A percentile compares a stretch with the other conserved stretches of the same genome.
Evolutionary conservation across 2,329 filamentous ascomycete genomes (phyloP).

Genomic region (Chaetomium sp.): DNA sequence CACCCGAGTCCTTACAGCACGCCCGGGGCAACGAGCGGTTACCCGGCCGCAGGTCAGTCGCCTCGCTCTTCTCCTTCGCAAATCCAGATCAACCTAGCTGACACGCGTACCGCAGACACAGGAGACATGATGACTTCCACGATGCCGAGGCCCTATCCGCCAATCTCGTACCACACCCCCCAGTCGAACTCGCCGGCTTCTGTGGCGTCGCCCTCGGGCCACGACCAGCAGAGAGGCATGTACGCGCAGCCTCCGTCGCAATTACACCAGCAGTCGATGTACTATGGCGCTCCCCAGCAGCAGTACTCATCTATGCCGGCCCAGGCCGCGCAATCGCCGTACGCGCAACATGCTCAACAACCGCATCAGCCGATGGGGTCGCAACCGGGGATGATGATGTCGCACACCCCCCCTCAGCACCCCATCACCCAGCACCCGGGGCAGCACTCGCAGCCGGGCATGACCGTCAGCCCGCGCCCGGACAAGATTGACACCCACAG

Average conservation of each 20-base stretch:
- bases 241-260: slow-evolving; percentile 80
- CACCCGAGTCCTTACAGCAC: slow-evolving; percentile 84
- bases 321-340: slow-evolving; percentile 62
- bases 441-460: slow-evolving; percentile 57
- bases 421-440: slow-evolving; percentile 61
- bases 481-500: slow-evolving; percentile 64
- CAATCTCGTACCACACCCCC: slow-evolving; percentile 88
- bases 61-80: slow-evolving; percentile 18
- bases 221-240: slow-evolving; percentile 86
- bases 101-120: slow-evolving; percentile 48
- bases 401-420: slow-evolving; percentile 59
- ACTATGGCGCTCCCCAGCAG: slow-evolving; percentile 63
- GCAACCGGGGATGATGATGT: slow-evolving; percentile 68
- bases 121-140: slow-evolving; percentile 69
- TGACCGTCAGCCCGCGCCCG: slow-evolving; percentile 63
- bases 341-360: slow-evolving; percentile 60
- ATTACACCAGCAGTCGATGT: slow-evolving; percentile 79
- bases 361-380: slow-evolving; percentile 63
- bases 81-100: slow-evolving; percentile 12
- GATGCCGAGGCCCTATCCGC: slow-evolving; percentile 81
- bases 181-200: slow-evolving; percentile 94
- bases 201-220: slow-evolving; percentile 83
- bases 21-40: slow-evolving; percentile 77
- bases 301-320: slow-evolving; percentile 68
- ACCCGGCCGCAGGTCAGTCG: slow-evolving; percentile 79